These are phyloP conservation scores for Blastomyces silverae DNA, from an alignment of 2,329 filamentous ascomycete genomes.

Conservation along the genomic window DNA sequence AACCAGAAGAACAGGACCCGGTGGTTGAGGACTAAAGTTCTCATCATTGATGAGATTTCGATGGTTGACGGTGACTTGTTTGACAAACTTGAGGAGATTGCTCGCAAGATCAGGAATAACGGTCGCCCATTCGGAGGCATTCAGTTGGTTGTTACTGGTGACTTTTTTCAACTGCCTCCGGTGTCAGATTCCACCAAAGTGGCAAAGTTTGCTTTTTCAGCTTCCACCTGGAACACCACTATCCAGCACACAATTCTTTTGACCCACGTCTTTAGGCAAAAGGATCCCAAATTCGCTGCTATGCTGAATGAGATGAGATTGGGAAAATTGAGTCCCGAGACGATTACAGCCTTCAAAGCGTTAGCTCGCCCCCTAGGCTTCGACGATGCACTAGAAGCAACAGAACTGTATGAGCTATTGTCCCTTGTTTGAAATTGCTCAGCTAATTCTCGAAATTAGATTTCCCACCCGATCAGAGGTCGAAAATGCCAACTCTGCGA, in stretches of 20 bases:
- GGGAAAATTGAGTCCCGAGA: slow-evolving; percentile 69
- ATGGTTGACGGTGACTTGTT: slow-evolving; percentile 98
- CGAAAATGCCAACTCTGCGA: slow-evolving; percentile 70
- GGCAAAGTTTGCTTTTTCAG: slow-evolving; percentile 88
- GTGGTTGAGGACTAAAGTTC: slow-evolving; percentile 80
- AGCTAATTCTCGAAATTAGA: slow-evolving; percentile 32
- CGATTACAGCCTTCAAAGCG: slow-evolving; percentile 66
- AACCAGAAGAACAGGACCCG: slow-evolving; percentile 82
- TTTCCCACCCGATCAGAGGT: slow-evolving; percentile 90
- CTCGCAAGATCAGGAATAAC: slow-evolving; percentile 78
- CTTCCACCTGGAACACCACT: slow-evolving; percentile 80
- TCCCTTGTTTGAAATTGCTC: slow-evolving; percentile 5
- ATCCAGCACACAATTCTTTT: slow-evolving; percentile 94
- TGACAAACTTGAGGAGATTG: slow-evolving; percentile 88
- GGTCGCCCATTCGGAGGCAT: slow-evolving; percentile 92
- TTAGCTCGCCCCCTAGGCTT: slow-evolving; percentile 65
- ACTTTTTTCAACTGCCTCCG: slow-evolving; percentile 95
- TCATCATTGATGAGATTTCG: slow-evolving; percentile 91
- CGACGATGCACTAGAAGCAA: slow-evolving; percentile 69
- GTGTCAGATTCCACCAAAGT: slow-evolving; percentile 71
- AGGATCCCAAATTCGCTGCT: slow-evolving; percentile 76
- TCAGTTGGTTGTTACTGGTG: slow-evolving; percentile 88
- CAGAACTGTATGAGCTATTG: slow-evolving; percentile 59
- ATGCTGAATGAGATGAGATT: slow-evolving; percentile 99
- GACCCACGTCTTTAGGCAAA: slow-evolving; percentile 93